Evolutionary conservation across 2,329 filamentous ascomycete species (phyloP).

Genomic region (Phoma sp.): DNA sequence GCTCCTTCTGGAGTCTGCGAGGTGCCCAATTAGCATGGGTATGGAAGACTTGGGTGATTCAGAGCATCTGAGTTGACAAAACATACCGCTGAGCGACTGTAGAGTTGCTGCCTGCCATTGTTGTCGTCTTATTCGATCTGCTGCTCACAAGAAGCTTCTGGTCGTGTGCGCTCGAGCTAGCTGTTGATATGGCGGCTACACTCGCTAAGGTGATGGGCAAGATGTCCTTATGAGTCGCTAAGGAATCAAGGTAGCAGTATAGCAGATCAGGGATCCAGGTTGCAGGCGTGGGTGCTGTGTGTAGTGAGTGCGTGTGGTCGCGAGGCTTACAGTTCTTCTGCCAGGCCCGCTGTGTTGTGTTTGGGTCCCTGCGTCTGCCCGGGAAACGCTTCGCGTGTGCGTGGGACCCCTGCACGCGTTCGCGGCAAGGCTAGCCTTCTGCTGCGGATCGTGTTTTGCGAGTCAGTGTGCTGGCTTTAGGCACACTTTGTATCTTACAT

Average conservation of each 20-base stretch:
- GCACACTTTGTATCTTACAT: not conserved
- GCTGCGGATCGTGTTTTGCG: constrained; percentile 15
- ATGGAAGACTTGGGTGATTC: not conserved
- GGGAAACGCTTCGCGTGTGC: constrained; percentile 20
- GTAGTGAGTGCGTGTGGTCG: not conserved
- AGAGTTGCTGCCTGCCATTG: constrained; percentile 47
- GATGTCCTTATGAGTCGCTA: not conserved
- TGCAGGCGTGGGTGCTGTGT: constrained; percentile 1
- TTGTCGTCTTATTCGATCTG: constrained; percentile 7
- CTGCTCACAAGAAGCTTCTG: not conserved
- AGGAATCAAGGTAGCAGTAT: not conserved
- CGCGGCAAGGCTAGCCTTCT: constrained; percentile 6
- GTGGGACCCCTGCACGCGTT: constrained; percentile 20
- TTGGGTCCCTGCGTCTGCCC: constrained; percentile 28
- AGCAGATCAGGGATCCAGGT: not conserved
- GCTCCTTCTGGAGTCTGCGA: constrained; percentile 86
- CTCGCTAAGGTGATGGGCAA: not conserved
- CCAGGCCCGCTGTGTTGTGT: constrained; percentile 21
- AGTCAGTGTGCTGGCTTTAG: constrained; percentile 1
- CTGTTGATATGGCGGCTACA: not conserved
- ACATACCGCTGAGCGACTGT: constrained; percentile 57
- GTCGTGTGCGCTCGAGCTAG: constrained; percentile 6
- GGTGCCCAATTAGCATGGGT: constrained; percentile 14
- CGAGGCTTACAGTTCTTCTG: not conserved
- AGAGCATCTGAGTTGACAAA: not conserved